These are phyloP conservation scores for Hura crepitans DNA, from an alignment of 441 rosid species.

Conservation along the genomic window DNA sequence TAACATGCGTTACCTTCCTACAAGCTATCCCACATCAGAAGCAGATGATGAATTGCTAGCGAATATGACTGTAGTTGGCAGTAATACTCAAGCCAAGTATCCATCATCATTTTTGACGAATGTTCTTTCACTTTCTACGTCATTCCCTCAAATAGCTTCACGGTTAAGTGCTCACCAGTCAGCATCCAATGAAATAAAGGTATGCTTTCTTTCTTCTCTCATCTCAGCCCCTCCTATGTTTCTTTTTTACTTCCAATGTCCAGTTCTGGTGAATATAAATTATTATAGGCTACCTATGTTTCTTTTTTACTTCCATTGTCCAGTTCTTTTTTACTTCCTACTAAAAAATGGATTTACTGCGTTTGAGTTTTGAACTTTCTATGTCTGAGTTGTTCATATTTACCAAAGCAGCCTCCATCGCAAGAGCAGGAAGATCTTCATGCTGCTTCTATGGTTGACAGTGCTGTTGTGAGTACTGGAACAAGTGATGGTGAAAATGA, in stretches of 20 bases:
- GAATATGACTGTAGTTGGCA: conserved; percentile 66
- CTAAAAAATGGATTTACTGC: conserved; percentile 2
- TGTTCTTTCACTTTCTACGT: conserved; percentile 73
- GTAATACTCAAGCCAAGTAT: conserved; percentile 63
- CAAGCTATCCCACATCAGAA: conserved; percentile 43
- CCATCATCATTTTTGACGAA: conserved; percentile 72
- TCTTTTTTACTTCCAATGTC: not conserved
- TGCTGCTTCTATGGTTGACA: conserved; percentile 26
- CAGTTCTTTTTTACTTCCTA: not conserved
- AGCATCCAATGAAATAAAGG: conserved; percentile 38
- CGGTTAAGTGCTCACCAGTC: conserved; percentile 37
- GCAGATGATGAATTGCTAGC: conserved; percentile 53
- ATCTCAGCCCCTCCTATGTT: conserved; percentile 1
- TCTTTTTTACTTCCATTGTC: no score
- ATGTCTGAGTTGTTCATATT: conserved; percentile 23
- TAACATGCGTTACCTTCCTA: conserved; percentile 80
- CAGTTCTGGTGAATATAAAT: not conserved
- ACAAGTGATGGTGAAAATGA: conserved; percentile 48
- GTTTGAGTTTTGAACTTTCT: conserved; percentile 16
- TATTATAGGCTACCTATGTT: not conserved
- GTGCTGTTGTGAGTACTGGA: conserved; percentile 30
- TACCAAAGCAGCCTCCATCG: conserved; percentile 35
- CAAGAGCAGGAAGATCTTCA: conserved; percentile 49
- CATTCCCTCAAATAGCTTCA: conserved; percentile 75
- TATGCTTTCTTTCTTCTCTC: conserved; percentile 26